Evolutionary conservation across 2,329 filamentous ascomycete species (phyloP), one percentile per base, ranked within the genome.

Genomic region (Akanthomyces muscarius): DNA sequence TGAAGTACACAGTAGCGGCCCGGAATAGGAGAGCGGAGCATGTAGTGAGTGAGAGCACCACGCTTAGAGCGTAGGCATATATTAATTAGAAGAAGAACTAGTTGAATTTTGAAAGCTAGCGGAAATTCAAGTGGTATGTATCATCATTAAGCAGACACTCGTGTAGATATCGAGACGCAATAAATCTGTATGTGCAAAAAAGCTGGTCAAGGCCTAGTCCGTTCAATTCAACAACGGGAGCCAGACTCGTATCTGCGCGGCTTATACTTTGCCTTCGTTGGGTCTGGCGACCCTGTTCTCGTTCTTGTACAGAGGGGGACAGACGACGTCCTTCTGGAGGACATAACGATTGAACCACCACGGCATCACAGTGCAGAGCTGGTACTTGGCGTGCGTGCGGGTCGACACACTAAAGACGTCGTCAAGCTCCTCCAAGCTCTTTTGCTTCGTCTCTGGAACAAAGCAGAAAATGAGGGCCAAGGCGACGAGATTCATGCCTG

Each of bases 391-490:
- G 57, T 76, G 74, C 3, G 66, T 64, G 13, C 68, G 64, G 1
- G 71, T 76, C 0, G 75, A 70, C 13, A 78, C 70, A 0, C 69
- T 70, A 63, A 78, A 78, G 21, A 77, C 70, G 59, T 73, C 74
- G 54, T 77, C 76, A 4, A 77, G 69, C 64, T 79, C 77, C 61
- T 78, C 77, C 11, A 52, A 4, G 14, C 59, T 48, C 3, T 63
- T 65, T 44, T 64, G 71, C 73, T 83, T 85, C 4, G 82, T 84
- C 69, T 85, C 83, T 1, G 82, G 83, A 0, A 85, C 73, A 70
- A 81, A 84, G 47, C 88, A 75, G 76, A 87, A 88, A 66, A 89
- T 88, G 77, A 89, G 83, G 28, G 85, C 63, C 18, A 88, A 77
- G 0, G 86, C 86, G 2, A 84, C 69, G 4, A 87, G 66, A 66